Percentiles rank a stretch among this genome's conserved stretches.
Evolutionary conservation across 1,284 basidiomycete species (phyloP).

Genomic region (Tylopilus sp.): DNA sequence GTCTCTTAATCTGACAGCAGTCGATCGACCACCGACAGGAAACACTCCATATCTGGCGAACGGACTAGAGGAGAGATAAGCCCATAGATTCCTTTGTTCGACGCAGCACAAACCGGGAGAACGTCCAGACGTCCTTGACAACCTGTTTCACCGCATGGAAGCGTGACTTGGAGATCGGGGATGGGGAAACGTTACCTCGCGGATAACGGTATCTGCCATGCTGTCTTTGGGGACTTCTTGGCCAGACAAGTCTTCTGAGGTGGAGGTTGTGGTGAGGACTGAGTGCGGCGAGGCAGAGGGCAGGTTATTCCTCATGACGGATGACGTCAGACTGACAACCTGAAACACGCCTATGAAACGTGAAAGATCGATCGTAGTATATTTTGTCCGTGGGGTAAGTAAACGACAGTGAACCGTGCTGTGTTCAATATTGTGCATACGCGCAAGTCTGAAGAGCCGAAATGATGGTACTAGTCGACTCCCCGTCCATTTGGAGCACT

Average conservation of each 20-base stretch:
- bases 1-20: conserved; percentile 72
- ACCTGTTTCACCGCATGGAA: conserved; percentile 40
- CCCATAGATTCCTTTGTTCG: neutral
- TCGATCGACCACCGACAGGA: conserved; percentile 80
- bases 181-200: conserved; percentile 24
- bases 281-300: conserved; percentile 12
- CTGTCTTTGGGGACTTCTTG: conserved; percentile 5
- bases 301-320: conserved; percentile 2
- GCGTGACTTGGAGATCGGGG: neutral
- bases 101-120: conserved; percentile 55
- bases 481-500: conserved; percentile 43
- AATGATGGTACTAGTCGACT: conserved; percentile 28
- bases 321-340: conserved; percentile 23
- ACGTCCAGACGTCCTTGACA: conserved; percentile 65
- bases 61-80: conserved; percentile 44
- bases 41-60: conserved; percentile 68
- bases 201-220: conserved; percentile 31
- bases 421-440: conserved; percentile 3
- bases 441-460: conserved; percentile 1
- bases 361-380: neutral
- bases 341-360: conserved; percentile 17
- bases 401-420: neutral
- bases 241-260: conserved; percentile 5
- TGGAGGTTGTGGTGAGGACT: conserved; percentile 21
- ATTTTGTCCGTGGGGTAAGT: conserved; percentile 4